Evolutionary conservation across 2,329 filamentous ascomycete genomes (phyloP), one percentile per base, ranked within the genome.

Genomic region (Pezicula neosporulosa): DNA sequence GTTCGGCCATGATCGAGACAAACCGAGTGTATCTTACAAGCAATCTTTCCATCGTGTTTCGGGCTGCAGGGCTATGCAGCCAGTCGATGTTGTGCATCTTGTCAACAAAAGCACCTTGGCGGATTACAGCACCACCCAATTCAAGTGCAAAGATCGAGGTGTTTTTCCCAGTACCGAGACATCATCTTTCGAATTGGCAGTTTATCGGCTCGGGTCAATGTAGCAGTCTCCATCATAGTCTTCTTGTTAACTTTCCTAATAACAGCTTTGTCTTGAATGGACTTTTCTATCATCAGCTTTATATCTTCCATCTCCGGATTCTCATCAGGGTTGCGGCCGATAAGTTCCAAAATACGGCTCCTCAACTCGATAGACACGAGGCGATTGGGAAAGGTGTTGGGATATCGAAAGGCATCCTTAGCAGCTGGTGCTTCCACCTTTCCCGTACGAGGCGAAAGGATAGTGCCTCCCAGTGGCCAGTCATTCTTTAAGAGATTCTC

Each of bases 1-100:
- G 60, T 0, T 63, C 54, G 1, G 67, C 66, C 66, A 90, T 84
- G 56, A 90, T 77, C 0, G 58, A 46, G 15, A 87, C 70, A 68
- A 89, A 91, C 3, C 84, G 77, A 3, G 69, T 44, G 60, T 89
- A 89, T 63, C 89, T 91, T 2, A 62, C 63, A 4, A 89, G 70
- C 1, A 90, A 72, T 0, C 87, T 78, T 0, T 65, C 56, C 80
- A 89, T 89, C 0, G 86, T 92, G 0, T 77, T 70, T 3, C 68
- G 69, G 0, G 84, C 76, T 0, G 82, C 74, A 0, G 88, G 87
- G 24, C 84, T 87, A 66, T 89, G 88, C 1, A 92, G 72, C 89
- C 88, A 93, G 68, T 90, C 86, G 44, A 92, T 81, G 57, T 79
- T 76, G 58, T 80, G 76, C 87, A 93, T 92, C 71, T 93, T 89